phyloP scores from a whole-genome alignment of 148 eudicot species.

The Fagopyrum homotropicum region DNA sequence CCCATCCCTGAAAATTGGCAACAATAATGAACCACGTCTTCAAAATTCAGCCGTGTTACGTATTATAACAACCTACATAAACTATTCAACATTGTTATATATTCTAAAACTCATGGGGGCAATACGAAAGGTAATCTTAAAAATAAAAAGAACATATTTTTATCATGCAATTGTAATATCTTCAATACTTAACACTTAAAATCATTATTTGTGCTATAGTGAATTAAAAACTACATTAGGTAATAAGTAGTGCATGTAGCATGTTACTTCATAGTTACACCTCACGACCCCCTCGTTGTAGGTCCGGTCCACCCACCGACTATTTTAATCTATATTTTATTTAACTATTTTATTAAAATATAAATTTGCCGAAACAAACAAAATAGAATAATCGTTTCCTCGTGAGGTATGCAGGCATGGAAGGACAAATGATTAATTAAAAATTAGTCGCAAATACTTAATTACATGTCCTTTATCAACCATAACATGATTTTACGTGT shows the following conservation, averaged over 20 bases:
- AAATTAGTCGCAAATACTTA: no score
- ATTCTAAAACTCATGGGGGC: not conserved
- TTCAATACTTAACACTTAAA: not conserved
- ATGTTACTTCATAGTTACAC: not conserved
- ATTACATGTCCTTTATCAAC: no score
- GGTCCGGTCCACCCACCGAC: not conserved
- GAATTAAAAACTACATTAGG: not conserved
- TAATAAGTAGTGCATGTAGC: not conserved
- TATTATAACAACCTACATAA: not conserved
- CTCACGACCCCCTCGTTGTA: not conserved
- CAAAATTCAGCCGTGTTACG: not conserved
- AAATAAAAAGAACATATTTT: not conserved
- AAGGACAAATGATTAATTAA: not conserved
- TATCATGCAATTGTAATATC: not conserved
- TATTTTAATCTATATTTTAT: not conserved
- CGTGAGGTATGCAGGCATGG: not conserved
- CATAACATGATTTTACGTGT: no score
- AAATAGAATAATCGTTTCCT: not conserved
- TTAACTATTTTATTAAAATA: not conserved
- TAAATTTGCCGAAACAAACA: not conserved
- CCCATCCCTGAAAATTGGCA: not conserved
- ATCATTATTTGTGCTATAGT: not conserved
- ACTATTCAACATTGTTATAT: not conserved
- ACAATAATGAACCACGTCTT: not conserved
- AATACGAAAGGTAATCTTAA: not conserved